A percentile compares a stretch with the other conserved stretches of the same genome.
phyloP scores from a whole-genome alignment of 805 yeast species.

The Saccharomyces jurei region DNA sequence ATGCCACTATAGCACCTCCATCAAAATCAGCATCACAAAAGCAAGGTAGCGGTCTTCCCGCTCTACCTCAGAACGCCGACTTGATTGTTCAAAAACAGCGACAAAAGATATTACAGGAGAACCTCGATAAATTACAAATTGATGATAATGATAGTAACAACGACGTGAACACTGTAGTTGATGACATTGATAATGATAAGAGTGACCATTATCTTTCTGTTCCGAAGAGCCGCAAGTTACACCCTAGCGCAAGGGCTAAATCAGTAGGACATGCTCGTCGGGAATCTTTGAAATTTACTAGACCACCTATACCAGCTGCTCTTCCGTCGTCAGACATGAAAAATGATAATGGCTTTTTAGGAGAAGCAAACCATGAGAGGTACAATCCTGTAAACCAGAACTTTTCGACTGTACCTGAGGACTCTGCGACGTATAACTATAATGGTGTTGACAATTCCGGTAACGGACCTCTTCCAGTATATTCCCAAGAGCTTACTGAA shows the following conservation, averaged over 20 bases:
- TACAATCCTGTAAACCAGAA: not conserved
- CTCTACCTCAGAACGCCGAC: conserved; percentile 31
- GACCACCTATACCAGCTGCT: conserved; percentile 30
- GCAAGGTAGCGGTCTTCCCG: conserved; percentile 25
- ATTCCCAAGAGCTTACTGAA: conserved; percentile 35
- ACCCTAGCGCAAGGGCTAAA: conserved; percentile 83
- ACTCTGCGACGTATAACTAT: conserved; percentile 40
- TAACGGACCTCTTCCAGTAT: conserved; percentile 1
- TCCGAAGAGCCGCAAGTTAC: conserved; percentile 35
- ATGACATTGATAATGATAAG: conserved; percentile 1
- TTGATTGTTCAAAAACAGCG: conserved; percentile 26
- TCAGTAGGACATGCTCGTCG: conserved; percentile 65
- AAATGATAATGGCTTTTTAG: conserved; percentile 38
- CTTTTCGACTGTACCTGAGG: conserved; percentile 40
- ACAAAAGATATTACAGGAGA: conserved; percentile 16
- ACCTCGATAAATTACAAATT: conserved; percentile 14
- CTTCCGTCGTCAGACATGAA: conserved; percentile 18
- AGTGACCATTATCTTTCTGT: conserved; percentile 17
- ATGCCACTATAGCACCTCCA: conserved; percentile 10
- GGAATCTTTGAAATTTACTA: conserved; percentile 40
- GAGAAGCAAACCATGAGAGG: conserved; percentile 2
- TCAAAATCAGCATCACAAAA: conserved; percentile 23
- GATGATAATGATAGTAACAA: conserved; percentile 4
- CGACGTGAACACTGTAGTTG: conserved; percentile 1
- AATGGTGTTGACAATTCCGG: conserved; percentile 1